phyloP scores from a whole-genome alignment of 192 early-diverging fungal species.

The Glomus cerebriforme region DNA sequence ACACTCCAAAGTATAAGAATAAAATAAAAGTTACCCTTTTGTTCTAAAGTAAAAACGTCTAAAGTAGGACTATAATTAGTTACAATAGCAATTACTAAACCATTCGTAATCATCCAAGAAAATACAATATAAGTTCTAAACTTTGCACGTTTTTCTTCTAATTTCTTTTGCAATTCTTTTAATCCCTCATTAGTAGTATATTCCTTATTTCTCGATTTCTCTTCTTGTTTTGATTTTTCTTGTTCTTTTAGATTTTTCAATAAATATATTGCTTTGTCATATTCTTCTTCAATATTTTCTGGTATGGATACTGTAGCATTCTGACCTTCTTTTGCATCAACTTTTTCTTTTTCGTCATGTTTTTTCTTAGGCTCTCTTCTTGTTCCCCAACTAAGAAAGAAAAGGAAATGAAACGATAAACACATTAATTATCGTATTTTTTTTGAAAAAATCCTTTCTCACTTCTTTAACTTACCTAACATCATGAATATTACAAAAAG shows the following conservation, averaged over 20 bases:
- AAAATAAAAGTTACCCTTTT: conserved; percentile 49
- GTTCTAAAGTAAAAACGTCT: conserved; percentile 35
- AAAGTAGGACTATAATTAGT: conserved; percentile 47
- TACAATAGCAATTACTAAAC: conserved; percentile 62
- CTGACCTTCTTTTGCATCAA: conserved; percentile 39
- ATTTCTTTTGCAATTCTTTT: conserved; percentile 57
- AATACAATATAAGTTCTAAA: conserved; percentile 80
- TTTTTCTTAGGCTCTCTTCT: conserved; percentile 69
- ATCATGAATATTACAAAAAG: conserved; percentile 27
- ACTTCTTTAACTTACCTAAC: conserved; percentile 44
- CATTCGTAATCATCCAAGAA: conserved; percentile 78
- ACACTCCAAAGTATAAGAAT: conserved; percentile 78
- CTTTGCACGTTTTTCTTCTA: conserved; percentile 70
- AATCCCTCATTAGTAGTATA: conserved; percentile 52
- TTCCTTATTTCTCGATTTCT: not conserved
- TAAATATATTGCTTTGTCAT: conserved; percentile 59
- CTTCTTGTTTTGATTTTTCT: no score
- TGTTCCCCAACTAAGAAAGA: conserved; percentile 72
- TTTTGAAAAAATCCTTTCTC: not conserved
- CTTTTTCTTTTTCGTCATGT: conserved; percentile 36
- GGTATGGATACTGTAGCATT: conserved; percentile 43
- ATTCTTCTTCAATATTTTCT: conserved; percentile 49
- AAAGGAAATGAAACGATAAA: not conserved
- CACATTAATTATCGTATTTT: not conserved
- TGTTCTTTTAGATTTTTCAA: conserved; percentile 16